These are phyloP conservation scores for Curvularia verruculosa DNA, from an alignment of 2,329 filamentous ascomycete genomes.

Conservation along the genomic window DNA sequence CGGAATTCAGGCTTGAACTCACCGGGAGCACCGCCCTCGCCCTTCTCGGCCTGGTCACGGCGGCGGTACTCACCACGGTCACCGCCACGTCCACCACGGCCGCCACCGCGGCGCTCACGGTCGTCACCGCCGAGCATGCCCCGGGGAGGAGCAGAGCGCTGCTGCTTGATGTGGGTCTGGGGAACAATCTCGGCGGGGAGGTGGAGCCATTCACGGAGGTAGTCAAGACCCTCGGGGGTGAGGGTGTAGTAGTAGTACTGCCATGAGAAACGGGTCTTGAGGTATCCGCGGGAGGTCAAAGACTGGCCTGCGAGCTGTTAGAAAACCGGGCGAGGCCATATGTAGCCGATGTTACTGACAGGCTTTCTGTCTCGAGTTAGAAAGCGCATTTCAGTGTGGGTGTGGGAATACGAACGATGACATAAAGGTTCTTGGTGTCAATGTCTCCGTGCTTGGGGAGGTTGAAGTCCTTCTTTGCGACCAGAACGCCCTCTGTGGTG, in stretches of 20 bases:
- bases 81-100: conserved; percentile 67
- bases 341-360: conserved; percentile 51
- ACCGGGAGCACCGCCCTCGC: conserved; percentile 49
- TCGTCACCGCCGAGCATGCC: conserved; percentile 92
- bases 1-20: conserved; percentile 54
- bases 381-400: neutral
- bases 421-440: conserved; percentile 99
- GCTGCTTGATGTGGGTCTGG: conserved; percentile 99
- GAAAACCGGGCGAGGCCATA: neutral
- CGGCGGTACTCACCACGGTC: conserved; percentile 73
- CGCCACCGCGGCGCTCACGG: conserved; percentile 78
- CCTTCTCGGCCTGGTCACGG: conserved; percentile 69
- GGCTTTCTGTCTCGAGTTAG: conserved; percentile 66
- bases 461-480: conserved; percentile 99
- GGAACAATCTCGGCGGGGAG: conserved; percentile 99
- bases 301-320: conserved; percentile 69
- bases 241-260: conserved; percentile 94
- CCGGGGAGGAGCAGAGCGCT: conserved; percentile 95
- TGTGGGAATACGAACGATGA: conserved; percentile 63
- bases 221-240: conserved; percentile 99
- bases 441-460: conserved; percentile 96
- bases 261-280: conserved; percentile 98
- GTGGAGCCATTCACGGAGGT: conserved; percentile 99
- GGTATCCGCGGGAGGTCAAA: conserved; percentile 94
- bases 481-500: conserved; percentile 75